Conservation (phyloP, 2,329 filamentous ascomycete species). For the Fusarium nygamai region DNA sequence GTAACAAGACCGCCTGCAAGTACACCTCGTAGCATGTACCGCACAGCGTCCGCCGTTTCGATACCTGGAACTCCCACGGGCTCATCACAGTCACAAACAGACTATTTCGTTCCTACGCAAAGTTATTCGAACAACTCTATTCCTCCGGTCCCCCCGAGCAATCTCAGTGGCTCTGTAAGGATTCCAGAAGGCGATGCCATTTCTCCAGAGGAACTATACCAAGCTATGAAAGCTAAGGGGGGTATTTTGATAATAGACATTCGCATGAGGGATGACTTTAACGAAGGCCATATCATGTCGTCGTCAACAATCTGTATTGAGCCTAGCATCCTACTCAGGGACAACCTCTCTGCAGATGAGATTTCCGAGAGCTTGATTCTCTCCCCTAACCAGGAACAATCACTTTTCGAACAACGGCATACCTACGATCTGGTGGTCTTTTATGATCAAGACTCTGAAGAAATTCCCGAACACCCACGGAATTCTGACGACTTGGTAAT, state of each 20-base stretch:
- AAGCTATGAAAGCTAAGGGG: conserved; percentile 67
- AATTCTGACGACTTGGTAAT: conserved; percentile 64
- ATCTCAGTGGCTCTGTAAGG: conserved; percentile 54
- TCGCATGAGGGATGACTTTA: conserved; percentile 80
- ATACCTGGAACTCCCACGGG: conserved; percentile 43
- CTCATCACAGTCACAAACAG: conserved; percentile 43
- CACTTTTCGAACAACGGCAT: conserved; percentile 76
- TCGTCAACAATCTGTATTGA: conserved; percentile 90
- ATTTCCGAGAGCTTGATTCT: conserved; percentile 76
- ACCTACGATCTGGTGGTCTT: conserved; percentile 90
- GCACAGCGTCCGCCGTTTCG: conserved; percentile 64
- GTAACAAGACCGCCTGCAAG: conserved; percentile 72
- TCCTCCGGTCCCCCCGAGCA: conserved; percentile 52
- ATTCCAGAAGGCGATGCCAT: conserved; percentile 68
- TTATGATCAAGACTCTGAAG: conserved; percentile 77
- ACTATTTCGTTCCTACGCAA: conserved; percentile 47
- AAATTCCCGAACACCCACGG: conserved; percentile 53
- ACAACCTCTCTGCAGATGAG: conserved; percentile 70
- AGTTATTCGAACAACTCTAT: conserved; percentile 41
- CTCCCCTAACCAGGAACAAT: conserved; percentile 77
- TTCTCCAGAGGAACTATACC: conserved; percentile 74
- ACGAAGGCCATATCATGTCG: conserved; percentile 88
- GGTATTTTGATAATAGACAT: conserved; percentile 88
- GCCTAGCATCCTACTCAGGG: conserved; percentile 75
- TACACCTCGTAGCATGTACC: conserved; percentile 70